Evolutionary conservation across 1,139 yeast species (phyloP), one percentile per base, ranked within the genome.

Genomic region (Yamadazyma dendronema): DNA sequence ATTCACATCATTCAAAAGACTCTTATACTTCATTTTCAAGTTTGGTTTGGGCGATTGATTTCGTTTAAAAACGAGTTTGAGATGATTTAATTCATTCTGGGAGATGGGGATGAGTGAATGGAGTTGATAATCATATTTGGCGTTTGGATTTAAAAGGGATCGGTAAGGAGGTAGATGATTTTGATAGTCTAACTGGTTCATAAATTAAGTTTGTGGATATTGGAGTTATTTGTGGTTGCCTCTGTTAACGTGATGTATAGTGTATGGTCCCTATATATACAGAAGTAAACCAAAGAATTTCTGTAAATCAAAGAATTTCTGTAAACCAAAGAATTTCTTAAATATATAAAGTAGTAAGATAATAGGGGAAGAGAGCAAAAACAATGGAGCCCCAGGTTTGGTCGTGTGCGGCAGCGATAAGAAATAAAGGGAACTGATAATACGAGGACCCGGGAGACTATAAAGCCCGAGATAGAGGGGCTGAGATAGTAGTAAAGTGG

Each of bases 1-100:
- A 33, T 67, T 55, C 6, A 70, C 75, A 48, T 71, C 77, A 34
- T 66, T 59, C 12, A 71, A 52, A 33, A 71, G 48, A 9, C 70
- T 63, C 47, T 62, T 68, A 42, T 71, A 71, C 47, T 69, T 70
- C 74, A 70, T 69, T 43, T 65, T 67, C 44, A 69, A 52, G 12
- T 33, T 37, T 4, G 34, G 40, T 26, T 31, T 31, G 13, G 30
- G 36, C n/a, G 28, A 30, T 26, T 40, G 37, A 25, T 40, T 40
- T 9, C 36, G 34, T 28, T 37, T 38, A 26, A 40, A 40, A 16
- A 43, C 42, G 31, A 40, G 43, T 38, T 28, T 40, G 28, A 32
- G 33, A 28, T 31, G 43, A 41, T 38, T 50, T 29, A 35, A 43
- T 30, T 69, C 74, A 52, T 57, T 57, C 37, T 59, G 71, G 30